Percentiles rank a stretch among this genome's conserved stretches.
phyloP scores from a whole-genome alignment of 2,329 filamentous ascomycete species.

The Hirsutella minnesotensis region DNA sequence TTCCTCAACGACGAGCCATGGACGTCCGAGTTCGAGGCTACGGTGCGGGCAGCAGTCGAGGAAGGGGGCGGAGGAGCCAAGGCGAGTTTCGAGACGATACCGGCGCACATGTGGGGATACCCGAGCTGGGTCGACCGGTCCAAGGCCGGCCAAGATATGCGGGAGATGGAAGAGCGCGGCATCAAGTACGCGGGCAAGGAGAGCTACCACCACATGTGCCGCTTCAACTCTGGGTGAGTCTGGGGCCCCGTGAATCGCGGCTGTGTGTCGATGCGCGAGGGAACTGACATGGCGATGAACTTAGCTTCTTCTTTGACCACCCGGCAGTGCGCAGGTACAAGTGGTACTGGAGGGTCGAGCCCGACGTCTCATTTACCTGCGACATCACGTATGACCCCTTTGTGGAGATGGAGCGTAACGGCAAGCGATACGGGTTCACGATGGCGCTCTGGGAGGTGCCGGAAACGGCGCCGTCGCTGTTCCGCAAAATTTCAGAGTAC shows the following conservation, averaged over 20 bases:
- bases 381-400: constrained; percentile 1
- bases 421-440: constrained; percentile 1
- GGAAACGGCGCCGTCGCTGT: background rate
- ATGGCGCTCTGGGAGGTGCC: background rate
- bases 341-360: constrained; percentile 1
- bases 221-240: background rate
- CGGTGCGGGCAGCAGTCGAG: background rate
- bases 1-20: constrained; percentile 1
- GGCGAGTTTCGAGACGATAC: constrained; percentile 1
- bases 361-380: background rate
- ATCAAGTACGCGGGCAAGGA: constrained; percentile 1
- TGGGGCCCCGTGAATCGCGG: background rate
- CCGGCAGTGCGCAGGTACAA: background rate
- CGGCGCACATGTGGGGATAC: background rate
- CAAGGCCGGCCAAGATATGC: background rate
- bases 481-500: background rate
- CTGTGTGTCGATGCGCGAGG: background rate
- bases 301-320: constrained; percentile 1
- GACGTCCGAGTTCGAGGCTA: background rate
- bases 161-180: background rate
- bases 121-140: background rate
- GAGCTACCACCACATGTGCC: constrained; percentile 1
- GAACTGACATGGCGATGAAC: background rate
- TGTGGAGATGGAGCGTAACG: constrained; percentile 1
- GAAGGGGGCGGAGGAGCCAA: background rate